These are phyloP conservation scores for Bimuria novae-zelandiae DNA, from an alignment of 2,329 filamentous ascomycete genomes.

Conservation along the genomic window DNA sequence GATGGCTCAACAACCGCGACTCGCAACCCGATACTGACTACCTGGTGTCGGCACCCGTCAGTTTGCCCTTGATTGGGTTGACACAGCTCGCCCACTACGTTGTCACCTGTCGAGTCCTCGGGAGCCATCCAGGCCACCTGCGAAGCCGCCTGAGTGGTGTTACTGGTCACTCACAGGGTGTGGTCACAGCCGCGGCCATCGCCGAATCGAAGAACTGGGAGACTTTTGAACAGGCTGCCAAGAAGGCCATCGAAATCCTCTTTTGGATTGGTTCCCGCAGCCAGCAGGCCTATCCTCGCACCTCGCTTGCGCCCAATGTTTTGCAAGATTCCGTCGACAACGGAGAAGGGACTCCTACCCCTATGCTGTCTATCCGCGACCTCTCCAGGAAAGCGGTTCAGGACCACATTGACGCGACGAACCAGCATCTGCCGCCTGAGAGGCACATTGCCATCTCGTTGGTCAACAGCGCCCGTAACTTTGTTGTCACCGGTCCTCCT, in stretches of 20 bases:
- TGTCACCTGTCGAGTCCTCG: conserved; percentile 89
- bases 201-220: conserved; percentile 93
- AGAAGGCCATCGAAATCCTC: conserved; percentile 83
- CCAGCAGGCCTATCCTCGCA: conserved; percentile 95
- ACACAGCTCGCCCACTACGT: conserved; percentile 96
- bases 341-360: conserved; percentile 92
- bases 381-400: conserved; percentile 86
- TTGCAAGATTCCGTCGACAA: conserved; percentile 92
- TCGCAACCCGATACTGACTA: conserved; percentile 93
- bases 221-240: conserved; percentile 79
- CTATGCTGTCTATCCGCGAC: conserved; percentile 97
- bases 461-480: conserved; percentile 94
- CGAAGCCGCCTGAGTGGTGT: conserved; percentile 83
- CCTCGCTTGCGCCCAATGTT: conserved; percentile 87
- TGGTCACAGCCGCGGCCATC: conserved; percentile 90
- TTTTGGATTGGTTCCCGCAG: conserved; percentile 99
- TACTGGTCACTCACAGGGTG: conserved; percentile 95
- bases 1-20: conserved; percentile 88
- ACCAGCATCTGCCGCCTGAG: conserved; percentile 90
- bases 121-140: conserved; percentile 85
- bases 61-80: conserved; percentile 92
- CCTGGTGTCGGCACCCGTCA: conserved; percentile 59
- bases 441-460: conserved; percentile 94
- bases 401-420: conserved; percentile 95
- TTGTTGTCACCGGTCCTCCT: conserved; percentile 94